Percentiles rank a stretch among this genome's conserved stretches.
These are phyloP conservation scores for Chrysoporthe deuterocubensis DNA, from an alignment of 2,329 filamentous ascomycete genomes.

Conservation along the genomic window DNA sequence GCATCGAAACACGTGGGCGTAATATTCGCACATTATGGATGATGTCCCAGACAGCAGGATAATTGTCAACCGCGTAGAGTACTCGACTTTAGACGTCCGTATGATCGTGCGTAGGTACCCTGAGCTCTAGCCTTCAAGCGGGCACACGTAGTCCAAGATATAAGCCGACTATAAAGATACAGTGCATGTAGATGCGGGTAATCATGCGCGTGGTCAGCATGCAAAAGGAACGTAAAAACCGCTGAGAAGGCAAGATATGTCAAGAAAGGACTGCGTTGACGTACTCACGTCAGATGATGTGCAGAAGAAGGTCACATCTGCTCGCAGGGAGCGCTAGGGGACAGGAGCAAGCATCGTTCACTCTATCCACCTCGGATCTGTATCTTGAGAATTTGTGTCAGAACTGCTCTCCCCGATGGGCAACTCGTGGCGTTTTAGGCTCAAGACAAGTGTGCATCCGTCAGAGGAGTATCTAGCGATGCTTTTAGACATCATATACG, in stretches of 20 bases:
- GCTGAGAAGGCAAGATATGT: neutral
- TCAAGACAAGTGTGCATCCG: constrained; percentile 3
- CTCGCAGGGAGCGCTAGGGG: neutral
- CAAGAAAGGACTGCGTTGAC: neutral
- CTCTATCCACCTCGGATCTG: neutral
- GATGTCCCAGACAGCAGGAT: neutral
- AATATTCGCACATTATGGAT: constrained; percentile 43
- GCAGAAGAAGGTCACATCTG: neutral
- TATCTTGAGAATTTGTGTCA: neutral
- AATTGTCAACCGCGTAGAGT: neutral
- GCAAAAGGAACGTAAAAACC: neutral
- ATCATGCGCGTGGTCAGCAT: neutral
- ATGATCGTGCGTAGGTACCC: neutral
- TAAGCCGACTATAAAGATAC: neutral
- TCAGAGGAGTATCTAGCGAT: neutral
- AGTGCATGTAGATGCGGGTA: neutral
- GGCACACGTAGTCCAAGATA: neutral
- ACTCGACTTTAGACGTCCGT: neutral
- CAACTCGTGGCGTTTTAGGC: neutral
- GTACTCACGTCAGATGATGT: neutral
- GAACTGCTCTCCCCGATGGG: neutral
- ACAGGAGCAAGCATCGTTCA: neutral
- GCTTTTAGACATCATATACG: neutral
- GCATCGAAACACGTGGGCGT: constrained; percentile 43
- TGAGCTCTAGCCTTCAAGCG: neutral